These are phyloP conservation scores for Corrigiola litoralis DNA, from an alignment of 179 eudicot species.

Conservation along the genomic window DNA sequence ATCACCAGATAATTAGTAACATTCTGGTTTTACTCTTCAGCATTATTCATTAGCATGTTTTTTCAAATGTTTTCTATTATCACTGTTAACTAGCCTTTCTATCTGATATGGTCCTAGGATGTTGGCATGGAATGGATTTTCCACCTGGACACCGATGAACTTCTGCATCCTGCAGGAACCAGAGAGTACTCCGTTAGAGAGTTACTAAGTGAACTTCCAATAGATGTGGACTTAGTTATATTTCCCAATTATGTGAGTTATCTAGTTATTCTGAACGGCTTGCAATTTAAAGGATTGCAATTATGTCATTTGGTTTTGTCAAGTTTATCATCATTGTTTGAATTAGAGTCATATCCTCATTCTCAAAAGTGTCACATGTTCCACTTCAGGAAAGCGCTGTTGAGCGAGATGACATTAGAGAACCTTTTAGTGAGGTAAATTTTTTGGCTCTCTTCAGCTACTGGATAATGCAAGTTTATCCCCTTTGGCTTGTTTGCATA, in stretches of 20 bases:
- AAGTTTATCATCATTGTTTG: background rate
- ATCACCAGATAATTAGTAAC: background rate
- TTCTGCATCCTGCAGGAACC: slow-evolving; percentile 85
- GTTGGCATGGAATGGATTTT: slow-evolving; percentile 89
- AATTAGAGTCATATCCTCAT: background rate
- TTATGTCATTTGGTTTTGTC: background rate
- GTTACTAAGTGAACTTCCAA: slow-evolving; percentile 54
- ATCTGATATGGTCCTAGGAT: slow-evolving; percentile 30
- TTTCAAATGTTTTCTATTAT: background rate
- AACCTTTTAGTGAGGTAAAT: slow-evolving; percentile 44
- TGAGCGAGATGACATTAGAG: slow-evolving; percentile 34
- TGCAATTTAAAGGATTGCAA: background rate
- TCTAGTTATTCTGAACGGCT: background rate
- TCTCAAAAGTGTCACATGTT: background rate
- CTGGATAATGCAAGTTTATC: background rate
- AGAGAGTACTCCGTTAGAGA: slow-evolving; percentile 65
- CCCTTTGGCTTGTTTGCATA: background rate
- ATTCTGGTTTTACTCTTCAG: too few relatives aligned
- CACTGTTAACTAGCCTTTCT: background rate
- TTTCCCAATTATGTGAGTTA: slow-evolving; percentile 82
- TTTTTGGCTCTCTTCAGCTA: background rate
- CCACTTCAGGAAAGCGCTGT: slow-evolving; percentile 42
- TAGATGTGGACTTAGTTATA: slow-evolving; percentile 62
- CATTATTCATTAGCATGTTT: too few relatives aligned
- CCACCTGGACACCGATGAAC: slow-evolving; percentile 91